phyloP scores from a whole-genome alignment of 371 early-diverging fungal species.

The Sporodiniella umbellata region DNA sequence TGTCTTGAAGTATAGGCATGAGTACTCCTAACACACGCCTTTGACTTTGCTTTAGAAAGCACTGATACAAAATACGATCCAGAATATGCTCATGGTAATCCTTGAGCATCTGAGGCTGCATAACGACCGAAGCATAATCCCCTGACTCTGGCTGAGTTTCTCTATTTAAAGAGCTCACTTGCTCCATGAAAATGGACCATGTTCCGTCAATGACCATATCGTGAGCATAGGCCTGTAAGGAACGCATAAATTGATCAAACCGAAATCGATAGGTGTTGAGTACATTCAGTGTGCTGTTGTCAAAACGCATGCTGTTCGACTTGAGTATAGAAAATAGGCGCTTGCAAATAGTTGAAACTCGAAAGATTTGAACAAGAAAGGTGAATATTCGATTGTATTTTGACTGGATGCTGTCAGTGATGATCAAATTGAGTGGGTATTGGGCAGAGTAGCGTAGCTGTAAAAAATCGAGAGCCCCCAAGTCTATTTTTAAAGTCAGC shows the following conservation, averaged over 20 bases:
- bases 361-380: constrained; percentile 40
- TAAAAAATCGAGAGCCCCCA: constrained; percentile 54
- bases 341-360: constrained; percentile 33
- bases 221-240: constrained; percentile 39
- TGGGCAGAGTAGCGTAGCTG: constrained; percentile 42
- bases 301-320: not conserved
- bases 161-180: constrained; percentile 16
- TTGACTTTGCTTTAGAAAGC: constrained; percentile 49
- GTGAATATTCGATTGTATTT: constrained; percentile 54
- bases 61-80: constrained; percentile 49
- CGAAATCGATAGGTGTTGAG: constrained; percentile 36
- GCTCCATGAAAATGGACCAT: constrained; percentile 43
- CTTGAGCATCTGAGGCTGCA: constrained; percentile 38
- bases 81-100: constrained; percentile 48
- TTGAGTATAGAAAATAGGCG: constrained; percentile 21
- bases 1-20: constrained; percentile 31
- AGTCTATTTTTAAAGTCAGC: constrained; percentile 1
- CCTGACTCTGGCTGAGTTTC: not conserved
- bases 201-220: constrained; percentile 40
- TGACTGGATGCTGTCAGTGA: constrained; percentile 32
- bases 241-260: constrained; percentile 43
- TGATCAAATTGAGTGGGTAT: constrained; percentile 44
- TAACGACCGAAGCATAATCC: constrained; percentile 18
- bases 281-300: not conserved
- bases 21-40: constrained; percentile 32